Conservation (phyloP, 2,329 filamentous ascomycete genomes). For the Rhynchosporium secalis region DNA sequence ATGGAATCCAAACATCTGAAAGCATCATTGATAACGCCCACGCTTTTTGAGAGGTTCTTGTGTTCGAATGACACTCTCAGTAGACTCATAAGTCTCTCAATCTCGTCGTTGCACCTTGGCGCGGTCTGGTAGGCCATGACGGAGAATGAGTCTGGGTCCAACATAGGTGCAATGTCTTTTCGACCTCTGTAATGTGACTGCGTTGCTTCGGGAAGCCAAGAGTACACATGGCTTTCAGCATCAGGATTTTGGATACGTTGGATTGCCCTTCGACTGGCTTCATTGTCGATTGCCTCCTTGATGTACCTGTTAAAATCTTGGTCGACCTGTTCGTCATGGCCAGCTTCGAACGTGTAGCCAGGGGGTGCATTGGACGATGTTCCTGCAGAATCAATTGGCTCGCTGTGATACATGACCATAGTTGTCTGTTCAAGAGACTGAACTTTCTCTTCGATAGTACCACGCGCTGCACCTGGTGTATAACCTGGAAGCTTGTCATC, state of each 20-base stretch:
- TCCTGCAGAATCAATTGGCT: not conserved
- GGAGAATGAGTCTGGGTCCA: conserved; percentile 25
- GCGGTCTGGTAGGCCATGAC: conserved; percentile 29
- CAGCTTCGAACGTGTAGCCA: conserved; percentile 28
- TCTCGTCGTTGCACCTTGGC: conserved; percentile 21
- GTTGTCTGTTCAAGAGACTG: conserved; percentile 17
- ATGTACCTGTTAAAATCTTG: conserved; percentile 27
- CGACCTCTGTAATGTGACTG: conserved; percentile 15
- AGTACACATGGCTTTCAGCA: conserved; percentile 4
- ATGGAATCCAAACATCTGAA: conserved; percentile 21
- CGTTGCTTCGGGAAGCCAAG: conserved; percentile 23
- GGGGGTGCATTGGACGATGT: conserved; percentile 21
- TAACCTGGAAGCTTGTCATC: conserved; percentile 24
- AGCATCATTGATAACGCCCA: conserved; percentile 19
- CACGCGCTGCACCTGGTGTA: conserved; percentile 13
- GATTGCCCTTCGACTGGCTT: conserved; percentile 17
- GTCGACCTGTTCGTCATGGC: conserved; percentile 16
- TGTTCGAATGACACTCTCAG: conserved; percentile 19
- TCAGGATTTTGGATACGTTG: conserved; percentile 18
- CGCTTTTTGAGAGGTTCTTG: conserved; percentile 3
- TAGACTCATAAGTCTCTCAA: conserved; percentile 20
- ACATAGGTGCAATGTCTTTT: conserved; percentile 18
- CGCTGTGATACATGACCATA: conserved; percentile 5
- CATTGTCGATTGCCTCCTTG: conserved; percentile 22
- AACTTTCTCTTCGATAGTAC: conserved; percentile 19